Evolutionary conservation across 169 alveolate genomes (phyloP).

Genomic region (Besnoitia besnoiti): DNA sequence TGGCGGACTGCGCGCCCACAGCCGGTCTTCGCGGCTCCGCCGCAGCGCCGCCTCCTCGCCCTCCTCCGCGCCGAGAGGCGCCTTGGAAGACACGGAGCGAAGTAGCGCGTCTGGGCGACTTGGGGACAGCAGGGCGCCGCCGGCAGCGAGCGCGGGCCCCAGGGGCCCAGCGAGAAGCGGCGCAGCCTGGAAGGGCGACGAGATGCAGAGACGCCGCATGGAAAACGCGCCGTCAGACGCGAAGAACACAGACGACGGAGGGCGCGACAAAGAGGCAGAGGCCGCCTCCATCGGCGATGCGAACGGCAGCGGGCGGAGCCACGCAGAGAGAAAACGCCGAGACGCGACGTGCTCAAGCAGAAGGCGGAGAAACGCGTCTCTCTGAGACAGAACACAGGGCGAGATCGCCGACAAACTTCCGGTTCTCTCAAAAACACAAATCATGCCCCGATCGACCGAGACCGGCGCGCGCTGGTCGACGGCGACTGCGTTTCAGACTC

Average conservation of each 20-base stretch:
- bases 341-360: constrained; percentile 15
- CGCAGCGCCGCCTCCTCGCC: neutral
- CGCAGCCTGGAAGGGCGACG: too few relatives aligned
- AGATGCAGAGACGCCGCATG: neutral
- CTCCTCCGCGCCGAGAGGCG: neutral
- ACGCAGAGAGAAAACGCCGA: neutral
- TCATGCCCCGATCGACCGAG: too few relatives aligned
- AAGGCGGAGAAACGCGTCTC: neutral
- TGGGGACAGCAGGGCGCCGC: neutral
- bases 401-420: too few relatives aligned
- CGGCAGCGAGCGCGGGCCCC: neutral
- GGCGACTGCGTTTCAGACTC: too few relatives aligned
- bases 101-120: neutral
- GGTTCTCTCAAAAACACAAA: too few relatives aligned
- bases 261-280: neutral
- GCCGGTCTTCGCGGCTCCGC: too few relatives aligned
- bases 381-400: neutral
- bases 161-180: neutral
- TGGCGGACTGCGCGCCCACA: too few relatives aligned
- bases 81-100: neutral
- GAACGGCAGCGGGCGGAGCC: neutral
- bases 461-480: too few relatives aligned
- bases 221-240: neutral
- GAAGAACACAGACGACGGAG: neutral
- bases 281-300: neutral